These are phyloP conservation scores for Ophiostoma tasmaniense DNA, from an alignment of 2,329 filamentous ascomycete species.

Conservation along the genomic window DNA sequence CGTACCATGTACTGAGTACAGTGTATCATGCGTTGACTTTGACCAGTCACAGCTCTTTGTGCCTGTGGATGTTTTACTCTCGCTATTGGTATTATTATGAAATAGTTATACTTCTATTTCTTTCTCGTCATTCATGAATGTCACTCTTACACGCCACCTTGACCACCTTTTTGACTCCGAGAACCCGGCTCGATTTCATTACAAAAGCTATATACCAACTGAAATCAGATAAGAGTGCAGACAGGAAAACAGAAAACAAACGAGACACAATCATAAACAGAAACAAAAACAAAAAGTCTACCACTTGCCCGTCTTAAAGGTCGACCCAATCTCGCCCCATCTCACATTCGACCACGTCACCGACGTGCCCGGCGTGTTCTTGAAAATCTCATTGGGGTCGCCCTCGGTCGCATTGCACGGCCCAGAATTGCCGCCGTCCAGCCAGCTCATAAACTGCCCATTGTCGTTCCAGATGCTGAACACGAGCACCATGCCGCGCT, in stretches of 20 bases:
- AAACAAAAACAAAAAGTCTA: neutral
- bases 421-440: slow-evolving; percentile 38
- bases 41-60: neutral
- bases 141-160: neutral
- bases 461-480: slow-evolving; percentile 43
- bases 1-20: too few species aligned
- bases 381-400: slow-evolving; percentile 39
- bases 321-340: slow-evolving; percentile 54
- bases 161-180: neutral
- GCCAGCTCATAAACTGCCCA: slow-evolving; percentile 41
- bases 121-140: neutral
- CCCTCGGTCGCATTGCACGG: slow-evolving; percentile 47
- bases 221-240: neutral
- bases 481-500: slow-evolving; percentile 36
- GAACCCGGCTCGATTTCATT: neutral
- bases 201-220: neutral
- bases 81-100: too few species aligned
- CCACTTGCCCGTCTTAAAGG: slow-evolving; percentile 19
- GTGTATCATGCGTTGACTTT: neutral
- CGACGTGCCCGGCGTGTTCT: slow-evolving; percentile 38
- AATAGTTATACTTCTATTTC: neutral
- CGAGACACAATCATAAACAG: neutral
- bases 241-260: neutral
- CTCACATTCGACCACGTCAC: slow-evolving; percentile 50
- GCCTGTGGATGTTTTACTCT: neutral